Evolutionary conservation across 1,284 basidiomycete species (phyloP), one percentile per base, ranked within the genome.

Genomic region (Cystobasidium pallidum): DNA sequence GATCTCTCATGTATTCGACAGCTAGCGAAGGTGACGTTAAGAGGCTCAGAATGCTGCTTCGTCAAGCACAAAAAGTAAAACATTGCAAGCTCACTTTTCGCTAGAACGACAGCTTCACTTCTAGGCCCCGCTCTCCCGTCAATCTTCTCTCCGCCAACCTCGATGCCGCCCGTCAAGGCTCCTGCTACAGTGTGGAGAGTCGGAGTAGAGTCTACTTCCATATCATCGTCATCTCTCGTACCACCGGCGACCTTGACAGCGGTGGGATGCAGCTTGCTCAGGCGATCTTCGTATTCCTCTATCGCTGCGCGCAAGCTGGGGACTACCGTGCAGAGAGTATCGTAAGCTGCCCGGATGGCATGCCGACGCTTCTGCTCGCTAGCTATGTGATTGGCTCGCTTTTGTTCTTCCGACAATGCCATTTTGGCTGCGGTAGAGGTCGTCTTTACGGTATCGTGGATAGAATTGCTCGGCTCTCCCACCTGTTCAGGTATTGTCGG

Each of bases 381-480:
- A 84, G 92, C 88, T 83, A 94, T 94, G 82, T 94, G 91, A 80
- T 94, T 94, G n/a, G 92, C 86, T 32, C 92, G 87, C 80, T 94
- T 94, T 80, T 94, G 91, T 0, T 90, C 91, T 10, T 88, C 88
- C 10, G 90, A 89, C 26, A 94, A 84, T 10, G 91, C 82, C 0
- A 84, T 78, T 39, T 77, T 81, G 45, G 57, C 28, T 19, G 54
- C 67, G 34, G 21, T 41, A 4, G 65, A 26, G 28, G 10, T 36
- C 3, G 39, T 47, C 19, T 24, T 24, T 21, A 43, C 63, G 17
- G 32, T 10, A n/a, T 43, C 70, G 2, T 11, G 21, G 2, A 36
- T 24, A n/a, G 32, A 45, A 32, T 10, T 71, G 58, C 47, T 30
- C 13, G n/a, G 61, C n/a, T 30, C 61, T 24, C 47, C 21, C 21